Base-by-base conservation (phyloP, 805 yeast genomes). In the Pachysolen tannophilus region DNA sequence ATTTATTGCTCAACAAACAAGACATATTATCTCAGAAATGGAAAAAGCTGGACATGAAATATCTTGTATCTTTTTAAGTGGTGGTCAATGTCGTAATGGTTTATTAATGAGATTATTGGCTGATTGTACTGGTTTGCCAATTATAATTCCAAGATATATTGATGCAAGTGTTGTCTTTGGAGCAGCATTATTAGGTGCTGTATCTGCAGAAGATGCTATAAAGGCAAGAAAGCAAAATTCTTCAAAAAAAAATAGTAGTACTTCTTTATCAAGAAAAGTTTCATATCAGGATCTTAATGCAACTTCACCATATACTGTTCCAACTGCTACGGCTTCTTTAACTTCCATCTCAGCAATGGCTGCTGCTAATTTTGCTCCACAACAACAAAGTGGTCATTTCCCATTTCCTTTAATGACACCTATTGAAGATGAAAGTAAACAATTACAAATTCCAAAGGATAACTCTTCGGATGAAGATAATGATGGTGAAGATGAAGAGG, bases 141-240 rank as follows among this genome's bases (percentile, higher is more conserved):
- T 92, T 39, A 75, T 92, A 32, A 85, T 90, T 43, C 98, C 98
- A 32, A 72, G 90, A 50, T 88, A 92, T 58, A 87, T 90, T 49
- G 97, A 90, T 53, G 92, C 97, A 1, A 94, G 97, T 2, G 98
- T 92, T 26, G 97, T 92, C 3, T 83, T 90, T 53, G 98, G 98
- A 17, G 73, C 96, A 4, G 97, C 98, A 0, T 64, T 92, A 53
- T 67, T 92, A 42, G 98, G 97, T 26, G 97, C 97, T 2, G 86
- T 79, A 42, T 97, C 97, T 3, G 86, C 92, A 8, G 78, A 80
- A 45, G 78, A 72, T 41, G 69, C 71, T 10, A 69, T 70, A 37
- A 40, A 51, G 29, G 62, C 58, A 45, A 64, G 65, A 45, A 37
- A 40, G 42, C 32, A 37, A 32, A 26, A 41, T 32, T 19, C 36